Evolutionary conservation across 2,329 filamentous ascomycete species (phyloP).

Genomic region (Aspergillus sojae): DNA sequence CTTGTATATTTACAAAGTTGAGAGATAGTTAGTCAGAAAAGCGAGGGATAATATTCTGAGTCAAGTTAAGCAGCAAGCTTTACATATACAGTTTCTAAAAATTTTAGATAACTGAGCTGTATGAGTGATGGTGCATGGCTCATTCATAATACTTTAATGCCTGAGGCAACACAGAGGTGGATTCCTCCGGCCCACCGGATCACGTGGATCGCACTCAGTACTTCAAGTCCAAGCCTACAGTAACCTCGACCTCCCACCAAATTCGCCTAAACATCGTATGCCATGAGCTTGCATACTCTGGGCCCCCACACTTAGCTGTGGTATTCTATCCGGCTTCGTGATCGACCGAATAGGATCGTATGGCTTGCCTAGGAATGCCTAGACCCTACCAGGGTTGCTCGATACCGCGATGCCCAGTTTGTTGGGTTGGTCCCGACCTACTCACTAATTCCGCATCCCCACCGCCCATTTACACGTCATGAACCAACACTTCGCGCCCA

Average conservation of each 20-base stretch:
- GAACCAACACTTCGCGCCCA: conserved; percentile 7
- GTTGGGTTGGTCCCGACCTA: conserved; percentile 9
- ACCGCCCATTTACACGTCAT: conserved; percentile 15
- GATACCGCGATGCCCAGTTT: neutral
- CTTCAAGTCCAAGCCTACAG: neutral
- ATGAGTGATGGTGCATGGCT: no score
- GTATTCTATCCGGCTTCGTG: neutral
- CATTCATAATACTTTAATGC: no score
- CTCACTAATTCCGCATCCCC: conserved; percentile 10
- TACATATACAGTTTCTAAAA: no score
- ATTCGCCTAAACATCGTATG: conserved; percentile 2
- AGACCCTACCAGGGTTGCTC: neutral
- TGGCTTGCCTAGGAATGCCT: neutral
- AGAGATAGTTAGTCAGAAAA: no score
- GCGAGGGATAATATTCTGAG: no score
- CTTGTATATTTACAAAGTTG: no score
- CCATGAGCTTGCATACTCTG: neutral
- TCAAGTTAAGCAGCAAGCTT: no score
- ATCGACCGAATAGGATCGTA: neutral
- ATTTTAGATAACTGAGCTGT: no score
- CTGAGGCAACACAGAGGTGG: neutral
- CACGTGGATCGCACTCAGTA: neutral
- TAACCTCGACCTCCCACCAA: conserved; percentile 1
- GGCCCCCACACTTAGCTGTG: neutral
- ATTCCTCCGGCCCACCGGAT: neutral